Evolutionary conservation across 2,329 filamentous ascomycete genomes (phyloP).

Genomic region (Grosmannia clavigera): DNA sequence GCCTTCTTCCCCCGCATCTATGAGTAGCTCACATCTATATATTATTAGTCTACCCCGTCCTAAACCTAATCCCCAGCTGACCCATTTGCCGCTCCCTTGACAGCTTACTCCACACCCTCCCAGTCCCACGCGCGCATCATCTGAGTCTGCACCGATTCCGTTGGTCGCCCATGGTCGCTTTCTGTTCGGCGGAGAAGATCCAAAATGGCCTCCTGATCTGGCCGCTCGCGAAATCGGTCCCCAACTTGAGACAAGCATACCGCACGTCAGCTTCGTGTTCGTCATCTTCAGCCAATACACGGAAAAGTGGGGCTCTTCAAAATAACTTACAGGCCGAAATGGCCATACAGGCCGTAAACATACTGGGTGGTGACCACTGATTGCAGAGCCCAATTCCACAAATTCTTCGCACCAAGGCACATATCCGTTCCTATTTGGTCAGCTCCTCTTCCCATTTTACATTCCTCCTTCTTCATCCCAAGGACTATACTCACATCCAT

Average conservation of each 20-base stretch:
- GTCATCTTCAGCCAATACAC: neutral
- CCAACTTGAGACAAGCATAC: conserved; percentile 15
- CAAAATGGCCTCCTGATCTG: conserved; percentile 19
- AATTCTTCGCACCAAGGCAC: conserved; percentile 35
- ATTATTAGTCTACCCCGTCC: neutral
- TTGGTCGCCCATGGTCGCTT: conserved; percentile 20
- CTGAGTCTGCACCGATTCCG: conserved; percentile 17
- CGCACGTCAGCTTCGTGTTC: neutral
- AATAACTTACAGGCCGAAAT: conserved; percentile 35
- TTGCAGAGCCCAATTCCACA: conserved; percentile 49
- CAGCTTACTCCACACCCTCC: neutral
- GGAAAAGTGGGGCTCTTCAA: neutral
- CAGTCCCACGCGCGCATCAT: conserved; percentile 19
- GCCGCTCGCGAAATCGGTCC: conserved; percentile 16
- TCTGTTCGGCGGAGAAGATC: conserved; percentile 19
- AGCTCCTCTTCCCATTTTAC: neutral
- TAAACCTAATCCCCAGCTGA: neutral
- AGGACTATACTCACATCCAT: conserved; percentile 3
- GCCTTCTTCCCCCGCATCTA: neutral
- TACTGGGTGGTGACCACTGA: conserved; percentile 36
- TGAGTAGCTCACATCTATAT: neutral
- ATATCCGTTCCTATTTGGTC: conserved; percentile 26
- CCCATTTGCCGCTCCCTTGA: neutral
- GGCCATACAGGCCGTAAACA: conserved; percentile 44
- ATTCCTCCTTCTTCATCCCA: neutral